Conservation (phyloP, 129 eudicot genomes). For the Arctium minus region DNA sequence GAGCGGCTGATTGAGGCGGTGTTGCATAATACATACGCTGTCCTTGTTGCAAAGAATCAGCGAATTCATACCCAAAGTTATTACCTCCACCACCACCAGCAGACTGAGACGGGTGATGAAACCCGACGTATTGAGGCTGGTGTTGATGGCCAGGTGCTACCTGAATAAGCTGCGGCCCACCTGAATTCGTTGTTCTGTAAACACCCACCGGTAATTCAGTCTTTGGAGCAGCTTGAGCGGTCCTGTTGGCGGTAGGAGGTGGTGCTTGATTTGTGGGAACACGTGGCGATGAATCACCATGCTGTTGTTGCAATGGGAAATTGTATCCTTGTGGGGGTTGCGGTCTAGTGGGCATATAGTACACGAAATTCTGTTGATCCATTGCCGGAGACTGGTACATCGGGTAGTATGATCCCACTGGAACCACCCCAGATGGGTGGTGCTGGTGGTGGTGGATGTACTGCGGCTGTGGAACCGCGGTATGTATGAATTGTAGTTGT, state of each 20-base stretch:
- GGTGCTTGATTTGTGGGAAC: slow-evolving; percentile 36
- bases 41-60: slow-evolving; percentile 44
- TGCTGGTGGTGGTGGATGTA: slow-evolving; percentile 50
- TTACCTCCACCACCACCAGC: slow-evolving; percentile 26
- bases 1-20: slow-evolving; percentile 59
- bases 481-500: slow-evolving; percentile 10
- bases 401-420: slow-evolving; percentile 52
- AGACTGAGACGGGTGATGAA: slow-evolving; percentile 56
- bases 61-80: slow-evolving; percentile 47
- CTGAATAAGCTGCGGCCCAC: slow-evolving; percentile 38
- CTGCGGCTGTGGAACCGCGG: slow-evolving; percentile 34
- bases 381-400: slow-evolving; percentile 31
- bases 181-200: slow-evolving; percentile 47
- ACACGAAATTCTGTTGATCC: slow-evolving; percentile 49
- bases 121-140: slow-evolving; percentile 51
- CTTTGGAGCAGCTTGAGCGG: slow-evolving; percentile 31
- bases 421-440: slow-evolving; percentile 41
- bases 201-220: slow-evolving; percentile 45
- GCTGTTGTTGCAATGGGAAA: slow-evolving; percentile 47
- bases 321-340: slow-evolving; percentile 50
- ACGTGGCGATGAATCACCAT: slow-evolving; percentile 25
- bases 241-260: slow-evolving; percentile 26
- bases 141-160: slow-evolving; percentile 37
- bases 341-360: slow-evolving; percentile 46
- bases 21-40: slow-evolving; percentile 45